A percentile compares a stretch with the other conserved stretches of the same genome.
phyloP scores from a whole-genome alignment of 2,329 filamentous ascomycete species.

The Fusarium metavorans region DNA sequence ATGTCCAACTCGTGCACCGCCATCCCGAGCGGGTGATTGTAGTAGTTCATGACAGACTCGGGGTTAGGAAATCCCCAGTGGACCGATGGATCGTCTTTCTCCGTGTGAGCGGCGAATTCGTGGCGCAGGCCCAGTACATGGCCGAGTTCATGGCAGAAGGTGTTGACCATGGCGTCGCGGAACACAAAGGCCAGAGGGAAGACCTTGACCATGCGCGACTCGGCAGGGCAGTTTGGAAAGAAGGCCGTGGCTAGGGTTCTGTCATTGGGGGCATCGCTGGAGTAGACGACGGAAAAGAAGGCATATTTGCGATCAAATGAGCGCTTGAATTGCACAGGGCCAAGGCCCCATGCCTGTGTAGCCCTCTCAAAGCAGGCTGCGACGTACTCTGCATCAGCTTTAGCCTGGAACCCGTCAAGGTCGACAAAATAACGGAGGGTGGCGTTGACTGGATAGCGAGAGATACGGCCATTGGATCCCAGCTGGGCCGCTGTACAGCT shows the following conservation, averaged over 20 bases:
- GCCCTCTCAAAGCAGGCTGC: neutral
- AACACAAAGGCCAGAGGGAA: neutral
- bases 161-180: neutral
- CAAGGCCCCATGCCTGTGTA: neutral
- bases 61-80: neutral
- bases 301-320: neutral
- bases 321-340: neutral
- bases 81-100: neutral
- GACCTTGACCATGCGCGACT: neutral
- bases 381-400: neutral
- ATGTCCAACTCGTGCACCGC: neutral
- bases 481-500: neutral
- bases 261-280: neutral
- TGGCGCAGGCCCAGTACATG: neutral
- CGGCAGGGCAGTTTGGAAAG: neutral
- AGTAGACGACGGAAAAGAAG: neutral
- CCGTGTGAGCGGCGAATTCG: neutral
- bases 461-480: neutral
- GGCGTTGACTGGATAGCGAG: neutral
- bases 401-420: neutral
- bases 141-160: neutral
- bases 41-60: neutral
- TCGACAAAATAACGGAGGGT: neutral
- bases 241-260: neutral
- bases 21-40: neutral